Conservation (phyloP, 768 basidiomycete species). For the Calocera cornea region DNA sequence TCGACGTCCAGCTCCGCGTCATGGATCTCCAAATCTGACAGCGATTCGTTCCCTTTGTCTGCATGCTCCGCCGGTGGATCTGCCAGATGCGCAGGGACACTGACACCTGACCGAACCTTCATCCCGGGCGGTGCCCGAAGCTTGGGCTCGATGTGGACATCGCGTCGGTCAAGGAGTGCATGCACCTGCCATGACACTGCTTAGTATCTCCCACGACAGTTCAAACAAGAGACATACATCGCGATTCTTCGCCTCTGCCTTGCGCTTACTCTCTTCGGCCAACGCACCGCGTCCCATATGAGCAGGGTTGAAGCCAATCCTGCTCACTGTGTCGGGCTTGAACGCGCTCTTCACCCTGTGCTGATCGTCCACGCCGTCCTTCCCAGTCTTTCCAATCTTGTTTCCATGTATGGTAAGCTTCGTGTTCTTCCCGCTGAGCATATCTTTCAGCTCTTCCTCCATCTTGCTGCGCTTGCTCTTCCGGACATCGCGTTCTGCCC, state of each 20-base stretch:
- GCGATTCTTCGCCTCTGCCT: slow-evolving; percentile 1
- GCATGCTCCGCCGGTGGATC: not conserved
- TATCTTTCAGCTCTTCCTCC: slow-evolving; percentile 15
- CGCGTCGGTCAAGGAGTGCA: not conserved
- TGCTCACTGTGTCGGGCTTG: not conserved
- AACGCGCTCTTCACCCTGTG: not conserved
- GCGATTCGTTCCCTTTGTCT: not conserved
- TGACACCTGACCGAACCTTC: not conserved
- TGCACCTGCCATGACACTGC: not conserved
- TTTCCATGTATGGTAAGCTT: slow-evolving; percentile 5
- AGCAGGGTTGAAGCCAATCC: not conserved
- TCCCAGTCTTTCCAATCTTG: not conserved
- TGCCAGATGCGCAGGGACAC: not conserved
- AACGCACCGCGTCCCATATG: not conserved
- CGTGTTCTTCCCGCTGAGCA: slow-evolving; percentile 12
- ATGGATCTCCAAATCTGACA: not conserved
- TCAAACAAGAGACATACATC: not conserved
- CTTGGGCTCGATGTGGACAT: not conserved
- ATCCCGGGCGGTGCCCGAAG: not conserved
- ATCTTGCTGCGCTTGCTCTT: slow-evolving; percentile 20
- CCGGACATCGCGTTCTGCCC: slow-evolving; percentile 62
- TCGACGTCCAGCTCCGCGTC: not conserved
- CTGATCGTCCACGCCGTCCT: not conserved
- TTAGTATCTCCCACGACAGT: not conserved
- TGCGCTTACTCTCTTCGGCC: not conserved